Evolutionary conservation across 352 stramenopile species (phyloP).

Genomic region (Aphanomyces astaci): DNA sequence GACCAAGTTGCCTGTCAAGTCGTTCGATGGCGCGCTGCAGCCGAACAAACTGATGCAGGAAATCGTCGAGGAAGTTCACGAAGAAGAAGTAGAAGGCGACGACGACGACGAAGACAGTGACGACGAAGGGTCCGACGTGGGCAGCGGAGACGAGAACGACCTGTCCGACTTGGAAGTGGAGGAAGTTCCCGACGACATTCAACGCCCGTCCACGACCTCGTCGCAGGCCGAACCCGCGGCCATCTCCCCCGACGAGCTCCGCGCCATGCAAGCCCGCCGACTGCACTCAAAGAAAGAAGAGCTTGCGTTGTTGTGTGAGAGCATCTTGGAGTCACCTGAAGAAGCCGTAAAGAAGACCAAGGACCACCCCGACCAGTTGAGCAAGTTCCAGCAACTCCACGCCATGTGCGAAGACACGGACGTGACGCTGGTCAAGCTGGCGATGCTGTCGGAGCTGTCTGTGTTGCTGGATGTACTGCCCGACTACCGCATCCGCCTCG

Average conservation of each 20-base stretch:
- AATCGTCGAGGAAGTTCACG: constrained; percentile 41
- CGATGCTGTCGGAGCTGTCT: constrained; percentile 88
- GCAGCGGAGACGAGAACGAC: constrained; percentile 35
- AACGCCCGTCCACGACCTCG: constrained; percentile 21
- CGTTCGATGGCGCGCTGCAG: constrained; percentile 77
- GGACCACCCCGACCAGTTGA: constrained; percentile 65
- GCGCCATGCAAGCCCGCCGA: constrained; percentile 54
- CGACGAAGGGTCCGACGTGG: constrained; percentile 29
- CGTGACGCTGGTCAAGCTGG: constrained; percentile 72
- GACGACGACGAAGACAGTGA: constrained; percentile 32
- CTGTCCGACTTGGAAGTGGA: constrained; percentile 81
- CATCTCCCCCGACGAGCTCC: constrained; percentile 41
- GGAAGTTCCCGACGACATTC: constrained; percentile 44
- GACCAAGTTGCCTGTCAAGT: constrained; percentile 76
- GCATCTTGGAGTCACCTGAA: constrained; percentile 79
- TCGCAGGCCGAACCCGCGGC: not conserved
- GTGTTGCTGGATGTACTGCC: constrained; percentile 95
- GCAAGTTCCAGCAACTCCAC: constrained; percentile 75
- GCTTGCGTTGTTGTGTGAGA: constrained; percentile 84
- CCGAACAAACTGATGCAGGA: constrained; percentile 61
- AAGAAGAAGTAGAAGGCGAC: constrained; percentile 29
- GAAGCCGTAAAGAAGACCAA: constrained; percentile 83
- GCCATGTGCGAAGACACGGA: constrained; percentile 62
- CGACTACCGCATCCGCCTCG: constrained; percentile 90
- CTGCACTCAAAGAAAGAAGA: constrained; percentile 79